These are phyloP conservation scores for Syncephalastrum sp. DNA, from an alignment of 371 early-diverging fungal species.

Conservation along the genomic window DNA sequence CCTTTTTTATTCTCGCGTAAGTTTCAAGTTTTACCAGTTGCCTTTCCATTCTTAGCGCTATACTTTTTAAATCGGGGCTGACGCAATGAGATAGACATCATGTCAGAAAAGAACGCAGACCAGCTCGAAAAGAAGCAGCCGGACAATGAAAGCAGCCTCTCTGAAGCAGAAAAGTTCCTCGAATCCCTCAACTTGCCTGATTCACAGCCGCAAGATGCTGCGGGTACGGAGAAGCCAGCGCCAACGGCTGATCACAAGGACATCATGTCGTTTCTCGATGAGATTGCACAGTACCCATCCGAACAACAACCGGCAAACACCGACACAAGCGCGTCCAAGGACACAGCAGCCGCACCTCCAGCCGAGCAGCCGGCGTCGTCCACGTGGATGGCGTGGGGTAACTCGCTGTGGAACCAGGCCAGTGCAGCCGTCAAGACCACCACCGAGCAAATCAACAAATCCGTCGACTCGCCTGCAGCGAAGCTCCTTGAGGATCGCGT, in stretches of 20 bases:
- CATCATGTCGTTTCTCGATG: conserved; percentile 55
- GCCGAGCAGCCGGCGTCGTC: not conserved
- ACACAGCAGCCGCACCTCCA: conserved; percentile 7
- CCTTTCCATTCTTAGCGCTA: too few relatives aligned
- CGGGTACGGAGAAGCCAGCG: conserved; percentile 1
- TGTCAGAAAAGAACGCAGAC: not conserved
- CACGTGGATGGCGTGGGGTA: conserved; percentile 55
- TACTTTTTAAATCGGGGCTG: too few relatives aligned
- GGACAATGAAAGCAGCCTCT: conserved; percentile 25
- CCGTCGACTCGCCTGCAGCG: conserved; percentile 32
- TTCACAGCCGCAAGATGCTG: conserved; percentile 7
- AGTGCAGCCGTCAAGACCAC: conserved; percentile 52
- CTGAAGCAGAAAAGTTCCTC: conserved; percentile 52
- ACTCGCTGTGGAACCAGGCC: conserved; percentile 47
- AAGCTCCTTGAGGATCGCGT: conserved; percentile 61
- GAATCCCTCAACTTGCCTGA: conserved; percentile 45
- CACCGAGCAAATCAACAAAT: conserved; percentile 45
- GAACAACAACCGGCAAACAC: conserved; percentile 5
- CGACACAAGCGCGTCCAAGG: conserved; percentile 1
- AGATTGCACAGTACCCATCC: conserved; percentile 43
- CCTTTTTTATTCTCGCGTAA: too few relatives aligned
- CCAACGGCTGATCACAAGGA: conserved; percentile 40
- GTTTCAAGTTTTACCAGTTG: too few relatives aligned
- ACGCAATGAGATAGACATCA: not conserved
- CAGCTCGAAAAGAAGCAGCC: not conserved